Evolutionary conservation across 495 filamentous ascomycete species (phyloP).

Genomic region (Aspergillus carlsbadensis): DNA sequence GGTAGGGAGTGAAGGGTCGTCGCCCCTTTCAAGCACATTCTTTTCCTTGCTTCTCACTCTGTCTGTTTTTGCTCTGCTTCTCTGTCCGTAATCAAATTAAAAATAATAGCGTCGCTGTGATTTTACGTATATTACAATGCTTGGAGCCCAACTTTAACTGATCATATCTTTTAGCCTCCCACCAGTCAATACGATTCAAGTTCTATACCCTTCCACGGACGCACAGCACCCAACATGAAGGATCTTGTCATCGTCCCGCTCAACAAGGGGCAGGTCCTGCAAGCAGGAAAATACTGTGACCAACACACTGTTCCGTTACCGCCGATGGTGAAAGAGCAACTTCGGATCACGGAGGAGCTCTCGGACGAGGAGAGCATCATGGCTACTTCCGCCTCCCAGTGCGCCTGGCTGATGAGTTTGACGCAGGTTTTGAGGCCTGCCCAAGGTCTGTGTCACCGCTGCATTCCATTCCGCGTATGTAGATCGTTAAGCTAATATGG

Average conservation of each 20-base stretch:
- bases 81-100: no score
- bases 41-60: no score
- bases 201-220: no score
- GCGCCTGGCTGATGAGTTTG: conserved; percentile 2
- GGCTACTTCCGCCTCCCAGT: neutral
- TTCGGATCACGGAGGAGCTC: neutral
- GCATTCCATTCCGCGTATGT: neutral
- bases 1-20: no score
- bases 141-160: no score
- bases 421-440: neutral
- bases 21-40: no score
- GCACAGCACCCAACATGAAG: neutral
- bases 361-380: neutral
- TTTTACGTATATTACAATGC: no score
- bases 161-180: no score
- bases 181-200: no score
- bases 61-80: no score
- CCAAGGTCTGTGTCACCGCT: neutral
- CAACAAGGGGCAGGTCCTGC: neutral
- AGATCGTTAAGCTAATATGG: neutral
- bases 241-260: neutral
- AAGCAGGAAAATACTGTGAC: neutral
- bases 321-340: neutral
- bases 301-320: neutral
- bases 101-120: no score